Evolutionary conservation across 1,139 yeast genomes (phyloP), one percentile per base, ranked within the genome.

Genomic region (Suhomyces ambrosiae): DNA sequence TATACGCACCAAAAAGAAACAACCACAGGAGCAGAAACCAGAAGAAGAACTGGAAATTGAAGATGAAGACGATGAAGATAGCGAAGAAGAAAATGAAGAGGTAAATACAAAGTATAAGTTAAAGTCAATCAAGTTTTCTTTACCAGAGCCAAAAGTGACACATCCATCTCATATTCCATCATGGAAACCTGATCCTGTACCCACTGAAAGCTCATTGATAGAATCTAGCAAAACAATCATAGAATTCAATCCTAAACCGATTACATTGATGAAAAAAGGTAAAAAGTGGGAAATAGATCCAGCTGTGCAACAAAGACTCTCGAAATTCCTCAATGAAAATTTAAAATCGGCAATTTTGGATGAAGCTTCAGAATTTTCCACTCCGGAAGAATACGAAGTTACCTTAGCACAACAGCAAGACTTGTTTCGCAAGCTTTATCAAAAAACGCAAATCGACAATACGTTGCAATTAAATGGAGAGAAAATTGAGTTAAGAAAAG

Each of bases 101-200:
- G 31, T 27, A 9, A 35, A 34, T 24, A 55, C 68, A 47, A 55
- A 48, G 44, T 55, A 58, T 40, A 66, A 60, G 36, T 35, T 68
- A 11, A 61, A 82, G 11, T 68, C 65, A 7, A 50, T 86, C 14
- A 73, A 66, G 26, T 70, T 70, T 33, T 54, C 75, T 2, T 65
- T 79, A 5, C 85, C 88, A 1, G 71, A 73, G 8, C 84, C 83
- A 18, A 61, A 77, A 7, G 71, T 87, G 4, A 83, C 95, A 0
- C 90, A 88, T 54, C 97, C 97, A 2, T 73, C 79, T 4, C 95
- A 88, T 63, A 57, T 76, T 68, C 49, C 78, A 70, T 37, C 86
- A 65, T 60, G 96, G 90, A 51, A 81, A 59, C 64, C 72, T 56
- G 47, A 61, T 60, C 54, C 75, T 58, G 49, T 54, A 55, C 53